phyloP scores from a whole-genome alignment of 331 rosid genomes.

The Cydonia oblonga region DNA sequence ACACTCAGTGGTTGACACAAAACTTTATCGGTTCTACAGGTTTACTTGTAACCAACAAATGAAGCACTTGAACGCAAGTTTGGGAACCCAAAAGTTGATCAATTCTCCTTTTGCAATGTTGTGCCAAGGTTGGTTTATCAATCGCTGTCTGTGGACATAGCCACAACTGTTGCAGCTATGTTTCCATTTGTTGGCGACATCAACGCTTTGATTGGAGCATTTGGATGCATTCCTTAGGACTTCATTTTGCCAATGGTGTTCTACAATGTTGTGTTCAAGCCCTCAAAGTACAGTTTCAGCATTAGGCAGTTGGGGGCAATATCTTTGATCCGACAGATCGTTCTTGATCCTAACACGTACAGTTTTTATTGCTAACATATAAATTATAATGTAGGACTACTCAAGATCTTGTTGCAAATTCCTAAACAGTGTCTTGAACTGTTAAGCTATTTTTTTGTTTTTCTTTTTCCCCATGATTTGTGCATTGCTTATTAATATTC shows the following conservation, averaged over 20 bases:
- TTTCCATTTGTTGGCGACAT: constrained; percentile 76
- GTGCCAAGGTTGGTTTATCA: constrained; percentile 54
- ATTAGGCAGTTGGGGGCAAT: too few relatives aligned
- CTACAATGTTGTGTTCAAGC: constrained; percentile 64
- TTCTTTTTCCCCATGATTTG: too few relatives aligned
- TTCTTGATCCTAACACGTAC: too few relatives aligned
- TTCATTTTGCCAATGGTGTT: constrained; percentile 75
- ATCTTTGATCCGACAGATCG: too few relatives aligned
- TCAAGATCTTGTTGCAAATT: too few relatives aligned
- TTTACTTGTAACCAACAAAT: constrained; percentile 75
- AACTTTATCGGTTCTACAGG: constrained; percentile 17
- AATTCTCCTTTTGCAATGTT: constrained; percentile 49
- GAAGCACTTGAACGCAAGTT: constrained; percentile 54
- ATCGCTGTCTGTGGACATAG: constrained; percentile 54
- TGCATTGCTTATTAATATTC: too few relatives aligned
- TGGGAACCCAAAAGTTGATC: constrained; percentile 47
- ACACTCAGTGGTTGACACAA: too few relatives aligned
- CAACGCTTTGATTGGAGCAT: constrained; percentile 70
- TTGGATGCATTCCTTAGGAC: constrained; percentile 68
- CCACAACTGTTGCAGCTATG: constrained; percentile 64
- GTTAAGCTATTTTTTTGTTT: too few relatives aligned
- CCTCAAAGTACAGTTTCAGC: constrained; percentile 43
- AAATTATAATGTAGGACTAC: too few relatives aligned
- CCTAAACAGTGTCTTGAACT: too few relatives aligned
- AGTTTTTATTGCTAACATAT: too few relatives aligned